These are phyloP conservation scores for Thelephora terrestris DNA, from an alignment of 1,284 basidiomycete species.

Conservation along the genomic window DNA sequence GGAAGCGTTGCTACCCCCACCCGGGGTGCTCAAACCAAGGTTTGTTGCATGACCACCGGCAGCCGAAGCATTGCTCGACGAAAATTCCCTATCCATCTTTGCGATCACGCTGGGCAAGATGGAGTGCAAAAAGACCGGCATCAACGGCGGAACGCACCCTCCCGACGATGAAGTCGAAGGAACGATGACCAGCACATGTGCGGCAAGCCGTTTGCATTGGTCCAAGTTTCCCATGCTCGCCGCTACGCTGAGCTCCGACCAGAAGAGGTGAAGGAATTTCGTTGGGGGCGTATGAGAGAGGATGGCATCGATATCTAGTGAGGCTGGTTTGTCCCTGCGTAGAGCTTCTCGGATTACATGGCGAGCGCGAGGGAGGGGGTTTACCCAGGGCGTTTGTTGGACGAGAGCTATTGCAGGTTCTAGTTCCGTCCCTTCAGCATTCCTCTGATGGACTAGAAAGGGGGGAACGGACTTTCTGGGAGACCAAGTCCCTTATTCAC, in stretches of 20 bases:
- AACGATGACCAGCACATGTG: conserved; percentile 54
- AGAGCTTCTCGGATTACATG: conserved; percentile 46
- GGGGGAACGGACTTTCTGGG: no score
- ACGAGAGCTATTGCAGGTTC: background rate
- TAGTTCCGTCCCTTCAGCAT: background rate
- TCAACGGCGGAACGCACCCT: conserved; percentile 36
- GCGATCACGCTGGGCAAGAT: conserved; percentile 50
- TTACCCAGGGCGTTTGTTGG: conserved; percentile 21
- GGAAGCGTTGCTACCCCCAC: conserved; percentile 3
- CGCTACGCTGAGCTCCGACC: conserved; percentile 45
- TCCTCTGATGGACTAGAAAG: no score
- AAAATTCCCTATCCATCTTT: conserved; percentile 40
- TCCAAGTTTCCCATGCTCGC: conserved; percentile 49
- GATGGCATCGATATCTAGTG: conserved; percentile 53
- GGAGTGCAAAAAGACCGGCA: conserved; percentile 62
- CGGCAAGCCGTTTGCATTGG: conserved; percentile 46
- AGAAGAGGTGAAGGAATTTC: conserved; percentile 51
- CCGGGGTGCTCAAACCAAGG: no score
- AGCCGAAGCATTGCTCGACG: conserved; percentile 8
- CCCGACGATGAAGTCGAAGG: conserved; percentile 26
- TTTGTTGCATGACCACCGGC: no score
- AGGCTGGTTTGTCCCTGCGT: conserved; percentile 47
- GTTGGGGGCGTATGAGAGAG: conserved; percentile 44
- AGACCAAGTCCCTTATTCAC: no score
- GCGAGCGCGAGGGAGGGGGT: conserved; percentile 10